Percentiles rank a stretch among this genome's conserved stretches.
These are phyloP conservation scores for Flaveria bidentis DNA, from an alignment of 129 eudicot species.

Conservation along the genomic window DNA sequence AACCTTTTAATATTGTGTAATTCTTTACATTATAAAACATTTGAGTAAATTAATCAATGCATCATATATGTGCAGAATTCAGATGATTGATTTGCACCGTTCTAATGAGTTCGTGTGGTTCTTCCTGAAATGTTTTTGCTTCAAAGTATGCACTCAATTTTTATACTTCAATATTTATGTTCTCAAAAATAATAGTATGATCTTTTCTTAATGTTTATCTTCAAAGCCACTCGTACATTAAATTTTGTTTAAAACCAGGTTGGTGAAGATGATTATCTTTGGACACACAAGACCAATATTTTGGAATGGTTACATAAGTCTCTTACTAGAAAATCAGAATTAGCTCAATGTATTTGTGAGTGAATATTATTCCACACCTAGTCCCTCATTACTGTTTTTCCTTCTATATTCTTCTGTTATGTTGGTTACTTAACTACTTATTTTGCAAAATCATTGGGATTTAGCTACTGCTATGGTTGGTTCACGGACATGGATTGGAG, in stretches of 20 bases:
- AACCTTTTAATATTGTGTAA: no score
- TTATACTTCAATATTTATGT: slow-evolving; percentile 5
- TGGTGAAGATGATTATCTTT: slow-evolving; percentile 66
- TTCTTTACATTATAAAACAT: slow-evolving; percentile 10
- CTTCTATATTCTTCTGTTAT: background rate
- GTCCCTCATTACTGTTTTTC: background rate
- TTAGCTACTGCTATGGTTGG: slow-evolving; percentile 99
- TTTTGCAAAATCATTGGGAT: slow-evolving; percentile 26
- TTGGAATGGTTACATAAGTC: slow-evolving; percentile 60
- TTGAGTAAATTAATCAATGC: slow-evolving; percentile 12
- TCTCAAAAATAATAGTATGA: slow-evolving; percentile 1
- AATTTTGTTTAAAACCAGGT: slow-evolving; percentile 44
- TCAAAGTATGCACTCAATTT: slow-evolving; percentile 26
- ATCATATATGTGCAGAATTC: slow-evolving; percentile 27
- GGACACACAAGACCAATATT: slow-evolving; percentile 48
- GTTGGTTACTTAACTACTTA: slow-evolving; percentile 10
- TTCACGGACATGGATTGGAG: slow-evolving; percentile 92
- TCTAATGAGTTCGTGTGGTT: slow-evolving; percentile 26
- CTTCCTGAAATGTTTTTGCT: slow-evolving; percentile 17
- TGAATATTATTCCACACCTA: slow-evolving; percentile 3
- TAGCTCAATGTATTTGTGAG: slow-evolving; percentile 93
- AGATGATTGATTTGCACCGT: slow-evolving; percentile 36
- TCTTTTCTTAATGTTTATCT: background rate
- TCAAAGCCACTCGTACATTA: background rate
- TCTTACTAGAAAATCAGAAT: slow-evolving; percentile 59